Conservation (phyloP, 2,329 filamentous ascomycete species). For the Scorias spongiosa region DNA sequence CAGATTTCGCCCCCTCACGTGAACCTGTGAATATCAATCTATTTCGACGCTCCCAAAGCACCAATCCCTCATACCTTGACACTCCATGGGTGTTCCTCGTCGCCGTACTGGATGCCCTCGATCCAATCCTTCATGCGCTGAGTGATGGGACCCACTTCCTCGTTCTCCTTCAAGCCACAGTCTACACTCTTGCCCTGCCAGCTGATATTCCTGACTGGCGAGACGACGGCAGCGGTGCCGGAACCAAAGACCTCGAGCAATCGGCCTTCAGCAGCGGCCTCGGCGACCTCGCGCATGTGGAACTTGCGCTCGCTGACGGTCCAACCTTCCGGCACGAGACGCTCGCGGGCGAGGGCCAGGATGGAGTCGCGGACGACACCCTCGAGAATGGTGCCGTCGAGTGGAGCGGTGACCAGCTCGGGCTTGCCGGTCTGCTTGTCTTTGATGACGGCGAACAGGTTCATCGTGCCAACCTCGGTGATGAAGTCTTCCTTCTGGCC, state of each 20-base stretch:
- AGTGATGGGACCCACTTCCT: constrained; percentile 81
- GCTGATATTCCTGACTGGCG: constrained; percentile 74
- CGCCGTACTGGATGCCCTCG: constrained; percentile 85
- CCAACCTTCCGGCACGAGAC: constrained; percentile 76
- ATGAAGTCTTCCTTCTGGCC: constrained; percentile 60
- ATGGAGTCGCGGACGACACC: constrained; percentile 90
- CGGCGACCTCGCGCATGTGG: constrained; percentile 71
- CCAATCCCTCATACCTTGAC: constrained; percentile 15
- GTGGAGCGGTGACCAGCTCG: constrained; percentile 83
- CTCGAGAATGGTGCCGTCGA: constrained; percentile 92
- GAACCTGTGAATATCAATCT: too few relatives aligned
- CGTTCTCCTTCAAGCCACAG: constrained; percentile 63
- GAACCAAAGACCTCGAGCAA: constrained; percentile 87
- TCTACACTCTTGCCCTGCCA: constrained; percentile 72
- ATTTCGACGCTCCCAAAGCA: too few relatives aligned
- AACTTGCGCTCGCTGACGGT: constrained; percentile 76
- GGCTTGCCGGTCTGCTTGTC: constrained; percentile 80
- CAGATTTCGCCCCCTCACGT: too few relatives aligned
- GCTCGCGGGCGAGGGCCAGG: constrained; percentile 70
- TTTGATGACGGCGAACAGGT: constrained; percentile 78
- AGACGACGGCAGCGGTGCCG: constrained; percentile 87
- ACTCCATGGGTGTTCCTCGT: constrained; percentile 87
- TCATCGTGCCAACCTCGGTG: constrained; percentile 98
- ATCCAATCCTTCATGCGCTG: constrained; percentile 92
- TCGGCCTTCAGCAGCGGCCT: constrained; percentile 70